A percentile compares a stretch with the other conserved stretches of the same genome.
Evolutionary conservation across 176 grass and related monocot genomes (phyloP).

Genomic region (Oryza australiensis): DNA sequence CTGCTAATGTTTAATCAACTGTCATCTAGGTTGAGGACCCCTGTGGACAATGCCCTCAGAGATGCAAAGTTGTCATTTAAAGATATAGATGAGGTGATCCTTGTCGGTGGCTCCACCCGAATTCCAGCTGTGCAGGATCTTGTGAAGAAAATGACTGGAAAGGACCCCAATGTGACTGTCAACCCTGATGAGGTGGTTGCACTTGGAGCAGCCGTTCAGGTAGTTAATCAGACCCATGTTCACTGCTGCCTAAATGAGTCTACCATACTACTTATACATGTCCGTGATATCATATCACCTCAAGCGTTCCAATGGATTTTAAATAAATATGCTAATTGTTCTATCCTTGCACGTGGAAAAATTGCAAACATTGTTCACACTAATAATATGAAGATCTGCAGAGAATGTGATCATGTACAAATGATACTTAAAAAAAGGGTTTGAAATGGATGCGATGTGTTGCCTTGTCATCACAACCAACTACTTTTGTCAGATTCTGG

Average conservation of each 20-base stretch:
- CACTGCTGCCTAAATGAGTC: background rate
- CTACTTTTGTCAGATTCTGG: background rate
- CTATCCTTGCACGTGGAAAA: background rate
- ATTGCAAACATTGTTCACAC: background rate
- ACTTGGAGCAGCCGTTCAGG: slow-evolving; percentile 83
- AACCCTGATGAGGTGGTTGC: slow-evolving; percentile 89
- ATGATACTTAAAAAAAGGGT: background rate
- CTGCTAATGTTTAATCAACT: slow-evolving; percentile 20
- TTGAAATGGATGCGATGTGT: background rate
- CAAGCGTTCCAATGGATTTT: background rate
- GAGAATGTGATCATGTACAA: background rate
- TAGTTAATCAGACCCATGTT: slow-evolving; percentile 36
- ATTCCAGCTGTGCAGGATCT: slow-evolving; percentile 80
- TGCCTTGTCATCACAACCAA: background rate
- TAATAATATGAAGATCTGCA: background rate
- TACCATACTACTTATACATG: background rate
- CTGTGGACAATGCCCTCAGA: slow-evolving; percentile 65
- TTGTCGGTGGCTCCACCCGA: slow-evolving; percentile 78
- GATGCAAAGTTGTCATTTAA: slow-evolving; percentile 69
- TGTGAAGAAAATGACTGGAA: slow-evolving; percentile 81
- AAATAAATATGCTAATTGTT: background rate
- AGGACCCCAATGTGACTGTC: slow-evolving; percentile 75
- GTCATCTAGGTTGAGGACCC: slow-evolving; percentile 52
- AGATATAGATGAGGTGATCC: slow-evolving; percentile 77
- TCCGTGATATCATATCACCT: background rate